Evolutionary conservation across 2,329 filamentous ascomycete genomes (phyloP).

Genomic region (Fusarium decemcellulare): DNA sequence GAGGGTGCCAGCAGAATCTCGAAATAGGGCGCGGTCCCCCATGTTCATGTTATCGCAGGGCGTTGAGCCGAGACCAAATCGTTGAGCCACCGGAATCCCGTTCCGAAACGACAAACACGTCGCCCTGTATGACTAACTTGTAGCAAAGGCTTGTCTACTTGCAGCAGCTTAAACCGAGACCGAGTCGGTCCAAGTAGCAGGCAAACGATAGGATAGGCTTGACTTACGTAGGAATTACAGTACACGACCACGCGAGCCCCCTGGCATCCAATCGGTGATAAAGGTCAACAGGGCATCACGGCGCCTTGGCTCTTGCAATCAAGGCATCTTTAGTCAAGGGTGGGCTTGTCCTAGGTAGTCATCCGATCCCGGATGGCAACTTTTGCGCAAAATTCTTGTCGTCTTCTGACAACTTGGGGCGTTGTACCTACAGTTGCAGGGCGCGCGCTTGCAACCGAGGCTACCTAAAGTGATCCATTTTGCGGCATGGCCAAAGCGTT

Average conservation of each 20-base stretch:
- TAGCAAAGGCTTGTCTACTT: background rate
- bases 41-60: conserved; percentile 7
- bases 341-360: conserved; percentile 4
- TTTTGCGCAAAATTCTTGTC: background rate
- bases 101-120: background rate
- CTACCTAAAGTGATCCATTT: background rate
- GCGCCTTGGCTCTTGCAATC: background rate
- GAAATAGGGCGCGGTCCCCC: conserved; percentile 8
- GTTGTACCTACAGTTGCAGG: background rate
- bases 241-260: background rate
- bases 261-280: conserved; percentile 3
- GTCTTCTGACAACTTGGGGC: background rate
- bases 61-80: background rate
- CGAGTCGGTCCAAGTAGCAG: background rate
- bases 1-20: conserved; percentile 4
- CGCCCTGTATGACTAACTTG: too few species aligned
- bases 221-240: background rate
- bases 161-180: background rate
- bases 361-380: conserved; percentile 5
- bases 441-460: background rate
- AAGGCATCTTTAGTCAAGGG: background rate
- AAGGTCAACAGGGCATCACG: conserved; percentile 7
- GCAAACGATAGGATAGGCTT: background rate
- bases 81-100: background rate
- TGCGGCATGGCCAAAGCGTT: conserved; percentile 1